phyloP scores from a whole-genome alignment of 805 yeast species.

The Starmerella bombicola region DNA sequence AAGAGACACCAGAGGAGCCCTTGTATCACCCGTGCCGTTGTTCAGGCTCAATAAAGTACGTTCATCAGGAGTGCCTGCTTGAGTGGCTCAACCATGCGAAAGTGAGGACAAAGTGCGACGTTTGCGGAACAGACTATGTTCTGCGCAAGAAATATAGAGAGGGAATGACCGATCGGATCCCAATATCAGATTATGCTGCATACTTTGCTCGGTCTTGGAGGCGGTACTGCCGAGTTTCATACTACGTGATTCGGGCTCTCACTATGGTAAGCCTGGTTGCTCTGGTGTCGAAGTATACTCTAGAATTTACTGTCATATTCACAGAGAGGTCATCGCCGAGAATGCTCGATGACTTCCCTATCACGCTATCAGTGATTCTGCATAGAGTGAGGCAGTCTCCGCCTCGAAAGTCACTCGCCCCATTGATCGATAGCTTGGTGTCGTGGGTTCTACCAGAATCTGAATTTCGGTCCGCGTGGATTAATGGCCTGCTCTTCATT shows the following conservation, averaged over 20 bases:
- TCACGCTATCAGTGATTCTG: conserved; percentile 16
- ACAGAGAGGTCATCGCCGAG: not conserved
- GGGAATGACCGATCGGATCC: conserved; percentile 53
- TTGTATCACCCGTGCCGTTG: conserved; percentile 87
- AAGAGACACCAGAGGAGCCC: conserved; percentile 66
- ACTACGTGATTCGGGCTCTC: conserved; percentile 13
- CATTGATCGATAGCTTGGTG: conserved; percentile 16
- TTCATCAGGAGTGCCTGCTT: conserved; percentile 81
- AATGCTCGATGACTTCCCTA: not conserved
- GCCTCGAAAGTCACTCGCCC: conserved; percentile 19
- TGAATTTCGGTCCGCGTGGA: conserved; percentile 8
- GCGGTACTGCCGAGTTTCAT: conserved; percentile 10
- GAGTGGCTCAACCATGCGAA: conserved; percentile 74
- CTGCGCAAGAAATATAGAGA: conserved; percentile 55
- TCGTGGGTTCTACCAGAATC: conserved; percentile 8
- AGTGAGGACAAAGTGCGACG: conserved; percentile 64
- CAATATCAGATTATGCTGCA: conserved; percentile 32
- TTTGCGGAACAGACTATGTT: conserved; percentile 65
- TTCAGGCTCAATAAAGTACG: conserved; percentile 81
- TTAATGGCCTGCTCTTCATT: conserved; percentile 12
- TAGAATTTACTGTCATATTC: conserved; percentile 3
- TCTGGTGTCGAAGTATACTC: conserved; percentile 6
- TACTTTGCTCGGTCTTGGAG: not conserved
- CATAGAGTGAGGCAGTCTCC: conserved; percentile 20
- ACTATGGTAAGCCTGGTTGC: conserved; percentile 17